Percentiles rank a stretch among this genome's conserved stretches.
Evolutionary conservation across 805 yeast species (phyloP).

Genomic region (Saturnispora kantuleensis): DNA sequence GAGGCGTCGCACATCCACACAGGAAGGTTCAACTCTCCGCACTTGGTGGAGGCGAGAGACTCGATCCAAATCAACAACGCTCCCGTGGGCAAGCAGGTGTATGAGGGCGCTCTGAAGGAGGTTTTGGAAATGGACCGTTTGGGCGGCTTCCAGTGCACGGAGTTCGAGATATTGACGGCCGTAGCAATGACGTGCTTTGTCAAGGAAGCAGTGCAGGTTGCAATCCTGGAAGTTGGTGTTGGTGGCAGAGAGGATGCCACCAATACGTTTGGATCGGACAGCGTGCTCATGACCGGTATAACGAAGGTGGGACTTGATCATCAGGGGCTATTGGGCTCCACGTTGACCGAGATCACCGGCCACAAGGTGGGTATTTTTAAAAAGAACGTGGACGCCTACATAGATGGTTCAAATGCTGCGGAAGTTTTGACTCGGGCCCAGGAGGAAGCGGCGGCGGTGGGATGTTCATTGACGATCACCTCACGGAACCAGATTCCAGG

Average conservation of each 20-base stretch:
- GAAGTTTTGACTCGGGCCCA: conserved; percentile 40
- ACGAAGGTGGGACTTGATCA: conserved; percentile 86
- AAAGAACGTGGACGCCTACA: conserved; percentile 46
- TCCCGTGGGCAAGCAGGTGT: conserved; percentile 41
- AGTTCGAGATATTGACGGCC: conserved; percentile 80
- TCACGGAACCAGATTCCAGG: not conserved
- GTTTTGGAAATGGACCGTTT: conserved; percentile 34
- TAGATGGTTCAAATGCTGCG: conserved; percentile 56
- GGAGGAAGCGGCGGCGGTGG: conserved; percentile 26
- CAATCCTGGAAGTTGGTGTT: conserved; percentile 87
- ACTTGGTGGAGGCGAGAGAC: conserved; percentile 63
- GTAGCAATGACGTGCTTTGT: conserved; percentile 73
- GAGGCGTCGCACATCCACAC: conserved; percentile 37
- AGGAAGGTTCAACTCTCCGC: conserved; percentile 89
- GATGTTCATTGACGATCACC: conserved; percentile 22
- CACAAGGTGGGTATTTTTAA: conserved; percentile 88
- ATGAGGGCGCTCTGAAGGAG: conserved; percentile 32
- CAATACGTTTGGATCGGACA: conserved; percentile 43
- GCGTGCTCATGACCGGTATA: conserved; percentile 56
- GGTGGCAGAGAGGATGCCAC: conserved; percentile 92
- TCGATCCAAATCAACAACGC: conserved; percentile 57
- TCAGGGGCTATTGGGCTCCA: conserved; percentile 61
- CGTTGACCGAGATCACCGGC: conserved; percentile 53
- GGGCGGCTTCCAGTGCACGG: conserved; percentile 58
- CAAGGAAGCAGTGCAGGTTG: conserved; percentile 50